These are phyloP conservation scores for Phylloboletellus chloephorus DNA, from an alignment of 1,284 basidiomycete species.

Conservation along the genomic window DNA sequence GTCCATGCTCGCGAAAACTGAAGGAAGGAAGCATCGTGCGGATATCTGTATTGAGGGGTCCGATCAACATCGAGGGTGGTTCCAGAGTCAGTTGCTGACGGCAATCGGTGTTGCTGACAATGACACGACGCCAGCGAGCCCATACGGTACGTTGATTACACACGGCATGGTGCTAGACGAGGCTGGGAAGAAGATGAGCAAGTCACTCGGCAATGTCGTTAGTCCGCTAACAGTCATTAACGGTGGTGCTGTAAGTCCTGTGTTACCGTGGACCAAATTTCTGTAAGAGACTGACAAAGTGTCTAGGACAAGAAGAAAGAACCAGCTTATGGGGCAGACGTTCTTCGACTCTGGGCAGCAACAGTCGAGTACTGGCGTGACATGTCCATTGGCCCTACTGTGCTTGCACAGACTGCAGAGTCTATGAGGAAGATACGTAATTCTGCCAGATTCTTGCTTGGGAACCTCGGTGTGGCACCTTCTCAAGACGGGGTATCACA, in stretches of 20 bases:
- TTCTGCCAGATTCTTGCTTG: constrained; percentile 85
- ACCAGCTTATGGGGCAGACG: constrained; percentile 82
- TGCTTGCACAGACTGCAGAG: constrained; percentile 76
- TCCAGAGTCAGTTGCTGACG: constrained; percentile 93
- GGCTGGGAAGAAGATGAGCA: constrained; percentile 96
- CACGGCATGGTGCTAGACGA: constrained; percentile 97
- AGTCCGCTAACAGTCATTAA: constrained; percentile 79
- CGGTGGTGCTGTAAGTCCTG: constrained; percentile 66
- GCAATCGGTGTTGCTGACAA: constrained; percentile 53
- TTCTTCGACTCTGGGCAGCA: constrained; percentile 88
- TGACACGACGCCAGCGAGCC: constrained; percentile 39
- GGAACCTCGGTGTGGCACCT: constrained; percentile 58
- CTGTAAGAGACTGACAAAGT: constrained; percentile 4
- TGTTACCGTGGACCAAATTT: not conserved
- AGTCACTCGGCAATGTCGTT: constrained; percentile 90
- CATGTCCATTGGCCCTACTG: constrained; percentile 77
- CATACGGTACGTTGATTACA: constrained; percentile 83
- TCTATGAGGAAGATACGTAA: constrained; percentile 85
- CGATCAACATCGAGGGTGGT: constrained; percentile 99
- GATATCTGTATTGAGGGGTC: constrained; percentile 95
- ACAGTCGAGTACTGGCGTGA: constrained; percentile 89
- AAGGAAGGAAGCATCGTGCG: constrained; percentile 46
- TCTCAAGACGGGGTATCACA: constrained; percentile 14
- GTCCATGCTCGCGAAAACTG: constrained; percentile 59
- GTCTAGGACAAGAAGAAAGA: constrained; percentile 60